phyloP scores from a whole-genome alignment of 75 land plant genomes.

The Ceratopteris richardii region DNA sequence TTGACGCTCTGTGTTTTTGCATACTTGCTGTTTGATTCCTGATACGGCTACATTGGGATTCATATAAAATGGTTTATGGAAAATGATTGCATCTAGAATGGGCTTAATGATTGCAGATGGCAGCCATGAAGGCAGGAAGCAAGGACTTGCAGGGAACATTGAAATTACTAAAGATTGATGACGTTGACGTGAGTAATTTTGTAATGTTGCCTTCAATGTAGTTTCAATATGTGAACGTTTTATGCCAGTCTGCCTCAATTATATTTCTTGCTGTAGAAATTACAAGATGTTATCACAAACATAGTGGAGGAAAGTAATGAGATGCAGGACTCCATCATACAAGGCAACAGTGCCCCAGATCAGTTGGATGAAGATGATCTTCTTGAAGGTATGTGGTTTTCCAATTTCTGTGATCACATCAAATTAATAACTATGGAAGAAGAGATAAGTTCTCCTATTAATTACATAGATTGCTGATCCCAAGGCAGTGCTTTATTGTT shows the following conservation, averaged over 20 bases:
- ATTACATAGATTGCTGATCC: no score
- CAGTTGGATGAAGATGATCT: conserved; percentile 11
- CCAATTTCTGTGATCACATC: no score
- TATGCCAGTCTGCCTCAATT: no score
- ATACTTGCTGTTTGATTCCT: no score
- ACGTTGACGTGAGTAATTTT: conserved; percentile 8
- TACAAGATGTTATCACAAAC: conserved; percentile 7
- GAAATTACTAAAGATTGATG: conserved; percentile 6
- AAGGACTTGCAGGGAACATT: conserved; percentile 6
- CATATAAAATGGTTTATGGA: no score
- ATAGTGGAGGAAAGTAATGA: conserved; percentile 11
- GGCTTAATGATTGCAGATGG: conserved; percentile 2
- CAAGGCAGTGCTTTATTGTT: no score
- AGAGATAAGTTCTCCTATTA: no score
- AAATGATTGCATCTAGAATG: no score
- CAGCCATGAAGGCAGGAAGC: conserved; percentile 12
- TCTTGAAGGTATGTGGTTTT: conserved; percentile 8
- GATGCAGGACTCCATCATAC: conserved; percentile 7
- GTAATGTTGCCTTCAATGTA: background rate
- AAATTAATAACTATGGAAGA: no score
- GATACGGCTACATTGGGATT: no score
- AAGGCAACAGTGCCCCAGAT: conserved; percentile 7
- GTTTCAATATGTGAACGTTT: background rate
- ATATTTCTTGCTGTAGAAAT: conserved; percentile 15
- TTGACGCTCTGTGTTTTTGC: no score